Evolutionary conservation across 2,329 filamentous ascomycete genomes (phyloP).

Genomic region (Talaromyces sp.): DNA sequence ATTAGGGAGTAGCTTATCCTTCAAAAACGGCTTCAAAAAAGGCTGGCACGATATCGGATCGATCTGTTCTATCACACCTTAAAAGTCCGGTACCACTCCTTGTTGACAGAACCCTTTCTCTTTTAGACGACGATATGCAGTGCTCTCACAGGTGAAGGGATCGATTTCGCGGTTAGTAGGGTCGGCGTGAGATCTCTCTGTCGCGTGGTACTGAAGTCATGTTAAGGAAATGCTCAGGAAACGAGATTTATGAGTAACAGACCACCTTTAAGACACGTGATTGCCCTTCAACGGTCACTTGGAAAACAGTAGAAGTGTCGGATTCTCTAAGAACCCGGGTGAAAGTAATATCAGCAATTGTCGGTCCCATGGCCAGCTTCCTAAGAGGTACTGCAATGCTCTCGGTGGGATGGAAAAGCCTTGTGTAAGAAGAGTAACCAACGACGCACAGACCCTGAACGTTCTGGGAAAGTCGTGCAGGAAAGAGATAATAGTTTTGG

Average conservation of each 20-base stretch:
- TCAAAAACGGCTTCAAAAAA: constrained; percentile 15
- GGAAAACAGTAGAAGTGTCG: constrained; percentile 15
- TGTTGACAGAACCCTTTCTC: constrained; percentile 16
- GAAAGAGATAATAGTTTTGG: too few relatives aligned
- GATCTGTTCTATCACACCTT: constrained; percentile 17
- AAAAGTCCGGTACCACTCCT: constrained; percentile 18
- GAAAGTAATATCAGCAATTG: constrained; percentile 17
- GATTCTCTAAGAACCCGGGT: constrained; percentile 11
- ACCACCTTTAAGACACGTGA: constrained; percentile 19
- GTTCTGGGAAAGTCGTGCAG: too few relatives aligned
- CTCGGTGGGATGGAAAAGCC: too few relatives aligned
- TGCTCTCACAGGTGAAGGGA: constrained; percentile 17
- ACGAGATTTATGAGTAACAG: background rate
- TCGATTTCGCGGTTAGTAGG: constrained; percentile 15
- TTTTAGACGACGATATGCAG: constrained; percentile 19
- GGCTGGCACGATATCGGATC: constrained; percentile 11
- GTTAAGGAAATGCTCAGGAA: background rate
- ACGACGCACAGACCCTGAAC: too few relatives aligned
- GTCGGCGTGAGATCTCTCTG: constrained; percentile 10
- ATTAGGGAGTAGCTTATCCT: constrained; percentile 17
- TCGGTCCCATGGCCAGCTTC: constrained; percentile 1
- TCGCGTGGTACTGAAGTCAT: constrained; percentile 16
- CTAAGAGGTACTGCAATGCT: background rate
- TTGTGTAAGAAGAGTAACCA: background rate
- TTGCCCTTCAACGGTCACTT: constrained; percentile 14